These are phyloP conservation scores for Venturia nashicola DNA, from an alignment of 2,329 filamentous ascomycete genomes.

Conservation along the genomic window DNA sequence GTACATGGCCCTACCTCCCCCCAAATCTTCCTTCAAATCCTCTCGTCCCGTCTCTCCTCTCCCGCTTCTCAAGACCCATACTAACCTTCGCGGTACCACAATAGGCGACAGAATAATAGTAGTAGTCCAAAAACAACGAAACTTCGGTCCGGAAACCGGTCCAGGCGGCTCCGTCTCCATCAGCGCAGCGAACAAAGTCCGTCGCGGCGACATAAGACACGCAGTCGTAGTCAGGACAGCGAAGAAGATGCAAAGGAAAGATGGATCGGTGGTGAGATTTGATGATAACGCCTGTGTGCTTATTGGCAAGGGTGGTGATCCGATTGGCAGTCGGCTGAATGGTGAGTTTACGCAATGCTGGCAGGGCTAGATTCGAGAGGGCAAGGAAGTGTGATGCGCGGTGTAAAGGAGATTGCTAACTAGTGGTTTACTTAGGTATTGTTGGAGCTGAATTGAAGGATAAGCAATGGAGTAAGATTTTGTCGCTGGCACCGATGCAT, in stretches of 20 bases:
- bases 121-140: slow-evolving; percentile 92
- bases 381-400: too few relatives aligned
- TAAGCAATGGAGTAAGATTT: slow-evolving; percentile 96
- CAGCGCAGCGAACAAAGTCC: slow-evolving; percentile 78
- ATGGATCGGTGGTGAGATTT: slow-evolving; percentile 84
- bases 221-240: slow-evolving; percentile 86
- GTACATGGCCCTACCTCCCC: slow-evolving; percentile 34
- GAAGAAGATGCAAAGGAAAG: slow-evolving; percentile 75
- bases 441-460: slow-evolving; percentile 81
- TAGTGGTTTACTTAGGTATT: slow-evolving; percentile 41
- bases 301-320: slow-evolving; percentile 93
- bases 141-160: slow-evolving; percentile 57
- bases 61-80: neutral
- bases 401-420: neutral
- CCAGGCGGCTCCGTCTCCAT: slow-evolving; percentile 60
- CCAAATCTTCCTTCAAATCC: neutral
- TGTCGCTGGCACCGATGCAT: slow-evolving; percentile 83
- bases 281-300: slow-evolving; percentile 97
- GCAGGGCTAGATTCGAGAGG: too few relatives aligned
- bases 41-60: neutral
- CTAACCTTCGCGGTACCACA: slow-evolving; percentile 4
- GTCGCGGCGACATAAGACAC: slow-evolving; percentile 90
- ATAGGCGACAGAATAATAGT: slow-evolving; percentile 91
- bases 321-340: slow-evolving; percentile 84
- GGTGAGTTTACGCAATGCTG: slow-evolving; percentile 32